Base-by-base conservation (phyloP, 2,329 filamentous ascomycete genomes). In the Lecanosticta acicola region DNA sequence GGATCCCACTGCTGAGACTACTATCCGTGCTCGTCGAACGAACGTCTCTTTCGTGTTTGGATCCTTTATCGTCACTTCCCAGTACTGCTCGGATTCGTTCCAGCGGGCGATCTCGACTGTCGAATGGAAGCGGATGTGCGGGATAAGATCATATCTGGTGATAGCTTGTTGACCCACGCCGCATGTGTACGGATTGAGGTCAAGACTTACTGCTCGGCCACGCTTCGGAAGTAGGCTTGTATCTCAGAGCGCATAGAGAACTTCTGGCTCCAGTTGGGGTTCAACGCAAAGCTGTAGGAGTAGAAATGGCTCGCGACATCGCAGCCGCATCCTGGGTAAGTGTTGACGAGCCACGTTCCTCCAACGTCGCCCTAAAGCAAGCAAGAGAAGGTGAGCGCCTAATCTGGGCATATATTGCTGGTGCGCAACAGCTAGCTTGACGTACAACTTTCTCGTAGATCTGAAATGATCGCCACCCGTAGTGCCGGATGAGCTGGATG, bases 381-480 rank as follows among this genome's bases (percentile, higher is more conserved):
- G n/a, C n/a, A n/a, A n/a, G n/a, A n/a, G n/a, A n/a, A n/a, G n/a
- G n/a, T n/a, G n/a, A n/a, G n/a, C n/a, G n/a, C n/a, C n/a, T n/a
- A n/a, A n/a, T n/a, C n/a, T n/a, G n/a, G n/a, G n/a, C n/a, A n/a
- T n/a, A n/a, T n/a, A n/a, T n/a, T n/a, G n/a, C n/a, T n/a, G 10
- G 14, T 37, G 21, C 35, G n/a, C n/a, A n/a, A n/a, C n/a, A n/a
- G n/a, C n/a, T n/a, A n/a, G n/a, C n/a, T n/a, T n/a, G n/a, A n/a
- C n/a, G n/a, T n/a, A n/a, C n/a, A n/a, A n/a, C 21, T 51, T 72
- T 71, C 55, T 74, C 71, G 40, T 71, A 54, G n/a, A 74, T 63
- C 43, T 71, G 65, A 49, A 70, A 73, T 36, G 64, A 66, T 10
- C 50, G 54, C 9, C 65, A 57, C 2, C 65, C 63, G 44, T 66